Evolutionary conservation across 2,329 filamentous ascomycete genomes (phyloP).

Genomic region (Trichoderma sp.): DNA sequence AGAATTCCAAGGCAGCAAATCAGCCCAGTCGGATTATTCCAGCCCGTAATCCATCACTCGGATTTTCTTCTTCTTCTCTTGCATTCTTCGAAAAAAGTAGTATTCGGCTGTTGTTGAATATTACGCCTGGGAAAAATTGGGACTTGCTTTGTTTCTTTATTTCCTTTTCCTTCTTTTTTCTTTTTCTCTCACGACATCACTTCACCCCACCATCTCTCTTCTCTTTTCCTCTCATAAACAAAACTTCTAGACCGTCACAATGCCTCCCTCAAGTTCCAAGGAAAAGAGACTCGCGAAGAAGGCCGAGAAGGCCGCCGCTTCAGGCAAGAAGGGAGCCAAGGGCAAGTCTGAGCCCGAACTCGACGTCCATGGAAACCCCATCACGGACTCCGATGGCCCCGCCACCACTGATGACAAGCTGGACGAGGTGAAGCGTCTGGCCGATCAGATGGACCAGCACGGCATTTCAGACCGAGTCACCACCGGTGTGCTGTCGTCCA

Average conservation of each 20-base stretch:
- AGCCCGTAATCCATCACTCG: background rate
- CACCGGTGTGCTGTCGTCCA: constrained; percentile 89
- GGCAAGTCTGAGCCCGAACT: constrained; percentile 64
- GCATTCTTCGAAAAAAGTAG: constrained; percentile 6
- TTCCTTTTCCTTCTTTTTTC: constrained; percentile 13
- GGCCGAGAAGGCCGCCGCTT: constrained; percentile 67
- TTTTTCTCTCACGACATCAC: background rate
- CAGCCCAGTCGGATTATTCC: background rate
- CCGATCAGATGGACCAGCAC: constrained; percentile 91
- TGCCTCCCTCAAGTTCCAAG: constrained; percentile 65
- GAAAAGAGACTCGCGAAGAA: constrained; percentile 71
- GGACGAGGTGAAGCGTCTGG: constrained; percentile 80
- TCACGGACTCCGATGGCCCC: constrained; percentile 57
- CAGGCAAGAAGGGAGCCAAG: constrained; percentile 76
- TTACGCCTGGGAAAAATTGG: constrained; percentile 16
- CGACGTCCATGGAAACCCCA: constrained; percentile 59
- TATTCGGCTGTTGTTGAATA: constrained; percentile 16
- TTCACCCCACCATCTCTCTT: background rate
- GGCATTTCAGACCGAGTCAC: constrained; percentile 97
- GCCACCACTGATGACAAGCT: constrained; percentile 70
- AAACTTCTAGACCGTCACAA: constrained; percentile 40
- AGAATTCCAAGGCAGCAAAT: constrained; percentile 21
- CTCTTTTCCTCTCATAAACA: constrained; percentile 7
- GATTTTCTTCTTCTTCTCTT: constrained; percentile 21
- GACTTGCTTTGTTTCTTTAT: constrained; percentile 18